Base-by-base conservation (phyloP, 345 rosid genomes). In the Moringa oleifera region DNA sequence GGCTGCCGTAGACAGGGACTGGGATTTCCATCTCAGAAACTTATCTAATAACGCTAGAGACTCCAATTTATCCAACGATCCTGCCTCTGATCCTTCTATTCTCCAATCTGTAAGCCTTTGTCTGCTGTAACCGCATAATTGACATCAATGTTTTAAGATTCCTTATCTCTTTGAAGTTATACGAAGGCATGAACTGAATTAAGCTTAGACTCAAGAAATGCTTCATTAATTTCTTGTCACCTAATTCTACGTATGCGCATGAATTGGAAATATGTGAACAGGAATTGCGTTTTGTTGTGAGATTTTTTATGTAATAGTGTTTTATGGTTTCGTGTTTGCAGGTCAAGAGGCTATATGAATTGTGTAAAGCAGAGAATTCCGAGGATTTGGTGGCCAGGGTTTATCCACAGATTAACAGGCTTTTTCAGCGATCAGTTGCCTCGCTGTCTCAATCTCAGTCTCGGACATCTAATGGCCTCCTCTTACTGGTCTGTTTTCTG, bases 351-450 rank as follows among this genome's bases (percentile, higher is more conserved):
- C 79, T 94, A 18, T 75, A 79, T 59, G 90, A 86, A 36, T 73
- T 94, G 41, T 90, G 99, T 61, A 82, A 80, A 69, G 69, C 71
- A 52, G 89, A 82, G 67, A 82, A 81, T 15, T 85, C 91, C 6
- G 95, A 90, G 76, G 96, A 94, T 70, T 73, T 90, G 60, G 84
- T 90, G 36, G 96, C 96, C 23, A 84, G 99, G 76, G 79, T 88
- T 68, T 90, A 83, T 75, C 95, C 96, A 0, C 95, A 80, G 47
- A 58, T 90, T 51, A 90, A 75, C 78, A 90, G 83, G 77, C 83
- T 88, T 65, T 94, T 94, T 64, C 99, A 94, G n/a, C 94, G 99
- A 68, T 84, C 90, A 1, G 70, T 88, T 12, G 71, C 90, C 70
- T 88, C 97, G 10, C 70, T 90, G 47, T 70, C 96, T 65, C 97